These are phyloP conservation scores for Carex pumila DNA, from an alignment of 176 grass and related monocot species.

Conservation along the genomic window DNA sequence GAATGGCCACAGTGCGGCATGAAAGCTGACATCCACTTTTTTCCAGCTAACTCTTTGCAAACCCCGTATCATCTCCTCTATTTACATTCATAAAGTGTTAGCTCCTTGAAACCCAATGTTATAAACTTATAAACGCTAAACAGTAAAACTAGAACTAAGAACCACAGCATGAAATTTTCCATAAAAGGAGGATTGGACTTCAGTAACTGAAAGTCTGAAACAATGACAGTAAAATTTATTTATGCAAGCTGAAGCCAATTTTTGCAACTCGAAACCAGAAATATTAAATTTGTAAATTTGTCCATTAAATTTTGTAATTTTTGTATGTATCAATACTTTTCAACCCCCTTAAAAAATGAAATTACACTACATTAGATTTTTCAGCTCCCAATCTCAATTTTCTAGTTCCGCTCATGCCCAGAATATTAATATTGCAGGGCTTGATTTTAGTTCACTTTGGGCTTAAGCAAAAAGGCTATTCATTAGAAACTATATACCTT, in stretches of 20 bases:
- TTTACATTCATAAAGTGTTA: slow-evolving; percentile 18
- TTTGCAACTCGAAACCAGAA: not conserved
- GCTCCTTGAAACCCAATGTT: not conserved
- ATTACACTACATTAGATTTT: too few species aligned
- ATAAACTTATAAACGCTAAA: not conserved
- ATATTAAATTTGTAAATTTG: not conserved
- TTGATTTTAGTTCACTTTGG: not conserved
- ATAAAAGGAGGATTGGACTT: not conserved
- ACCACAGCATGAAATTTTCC: not conserved
- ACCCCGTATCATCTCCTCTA: slow-evolving; percentile 81
- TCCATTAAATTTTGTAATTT: too few species aligned
- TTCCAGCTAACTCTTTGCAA: slow-evolving; percentile 86
- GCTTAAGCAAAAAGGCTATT: not conserved
- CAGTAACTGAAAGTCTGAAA: not conserved
- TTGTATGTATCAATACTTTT: too few species aligned
- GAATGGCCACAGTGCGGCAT: slow-evolving; percentile 62
- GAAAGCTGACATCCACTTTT: slow-evolving; percentile 89
- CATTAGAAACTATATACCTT: not conserved
- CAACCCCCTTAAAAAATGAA: too few species aligned
- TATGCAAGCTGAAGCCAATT: not conserved
- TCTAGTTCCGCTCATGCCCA: not conserved
- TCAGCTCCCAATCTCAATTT: too few species aligned
- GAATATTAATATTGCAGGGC: not conserved
- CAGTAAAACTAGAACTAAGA: not conserved
- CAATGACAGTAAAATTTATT: not conserved